phyloP scores from a whole-genome alignment of 148 eudicot genomes.

The Cornus kousa region DNA sequence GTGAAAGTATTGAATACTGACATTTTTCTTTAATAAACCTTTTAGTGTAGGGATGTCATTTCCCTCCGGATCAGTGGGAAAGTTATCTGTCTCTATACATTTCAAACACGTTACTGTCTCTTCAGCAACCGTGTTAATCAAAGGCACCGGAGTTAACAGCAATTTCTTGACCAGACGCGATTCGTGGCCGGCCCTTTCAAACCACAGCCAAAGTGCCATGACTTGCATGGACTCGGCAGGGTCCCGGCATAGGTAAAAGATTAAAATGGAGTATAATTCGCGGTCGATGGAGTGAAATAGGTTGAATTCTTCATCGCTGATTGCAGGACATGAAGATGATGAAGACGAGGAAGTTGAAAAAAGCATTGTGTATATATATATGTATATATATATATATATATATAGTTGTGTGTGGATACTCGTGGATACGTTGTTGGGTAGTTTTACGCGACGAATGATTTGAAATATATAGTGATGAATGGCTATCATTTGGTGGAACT shows the following conservation, averaged over 20 bases:
- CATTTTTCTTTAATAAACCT: background rate
- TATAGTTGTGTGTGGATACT: no score
- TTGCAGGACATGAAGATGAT: background rate
- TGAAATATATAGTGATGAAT: background rate
- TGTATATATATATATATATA: background rate
- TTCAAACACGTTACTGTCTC: conserved; percentile 19
- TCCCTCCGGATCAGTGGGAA: background rate
- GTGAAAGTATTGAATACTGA: conserved; percentile 12
- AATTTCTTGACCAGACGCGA: background rate
- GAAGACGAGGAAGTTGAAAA: background rate
- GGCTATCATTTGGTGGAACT: background rate
- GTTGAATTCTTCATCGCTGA: conserved; percentile 17
- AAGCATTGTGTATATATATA: background rate
- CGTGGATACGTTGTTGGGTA: background rate
- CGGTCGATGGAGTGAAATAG: conserved; percentile 19
- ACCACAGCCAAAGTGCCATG: conserved; percentile 30
- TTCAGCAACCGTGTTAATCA: conserved; percentile 7
- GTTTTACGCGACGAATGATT: background rate
- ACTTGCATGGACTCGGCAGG: conserved; percentile 27
- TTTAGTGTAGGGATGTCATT: conserved; percentile 9
- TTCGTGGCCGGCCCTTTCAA: conserved; percentile 5
- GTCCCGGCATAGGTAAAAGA: background rate
- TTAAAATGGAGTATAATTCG: background rate
- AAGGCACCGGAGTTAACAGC: background rate
- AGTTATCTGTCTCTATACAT: conserved; percentile 6